Conservation (phyloP, 2,329 filamentous ascomycete genomes). For the Monilinia aucupariae region DNA sequence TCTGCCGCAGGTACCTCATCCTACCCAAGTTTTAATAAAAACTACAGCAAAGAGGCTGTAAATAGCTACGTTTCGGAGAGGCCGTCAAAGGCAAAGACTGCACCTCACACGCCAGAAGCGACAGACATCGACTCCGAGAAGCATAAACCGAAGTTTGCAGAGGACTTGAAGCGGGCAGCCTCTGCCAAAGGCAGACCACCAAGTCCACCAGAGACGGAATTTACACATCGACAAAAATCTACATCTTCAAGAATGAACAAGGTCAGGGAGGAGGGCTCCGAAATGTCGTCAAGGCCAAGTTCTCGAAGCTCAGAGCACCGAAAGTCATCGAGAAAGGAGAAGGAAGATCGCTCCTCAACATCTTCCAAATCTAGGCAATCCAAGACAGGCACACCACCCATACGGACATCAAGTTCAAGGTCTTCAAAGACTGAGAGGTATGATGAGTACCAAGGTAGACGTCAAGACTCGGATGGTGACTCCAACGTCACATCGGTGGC, state of each 20-base stretch:
- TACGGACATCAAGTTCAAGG: constrained; percentile 37
- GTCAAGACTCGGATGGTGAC: constrained; percentile 33
- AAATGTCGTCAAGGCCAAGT: constrained; percentile 38
- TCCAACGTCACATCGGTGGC: constrained; percentile 39
- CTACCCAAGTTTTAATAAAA: constrained; percentile 83
- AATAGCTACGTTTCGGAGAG: constrained; percentile 41
- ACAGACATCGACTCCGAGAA: constrained; percentile 59
- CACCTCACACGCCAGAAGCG: constrained; percentile 61
- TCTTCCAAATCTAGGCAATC: constrained; percentile 52
- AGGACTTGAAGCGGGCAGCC: constrained; percentile 40
- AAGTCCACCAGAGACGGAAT: constrained; percentile 58
- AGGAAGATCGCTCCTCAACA: constrained; percentile 47
- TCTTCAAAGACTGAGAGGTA: constrained; percentile 29
- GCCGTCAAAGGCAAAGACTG: constrained; percentile 24
- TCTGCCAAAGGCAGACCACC: constrained; percentile 48
- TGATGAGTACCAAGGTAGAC: constrained; percentile 30
- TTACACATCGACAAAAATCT: constrained; percentile 42
- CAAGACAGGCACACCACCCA: constrained; percentile 49
- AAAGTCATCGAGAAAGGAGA: constrained; percentile 35
- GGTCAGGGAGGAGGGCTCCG: constrained; percentile 37
- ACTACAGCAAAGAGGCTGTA: constrained; percentile 83
- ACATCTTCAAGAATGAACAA: constrained; percentile 35
- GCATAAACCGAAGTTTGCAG: constrained; percentile 44
- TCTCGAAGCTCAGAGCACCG: constrained; percentile 37
- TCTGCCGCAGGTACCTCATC: constrained; percentile 33